A percentile compares a stretch with the other conserved stretches of the same genome.
These are phyloP conservation scores for Kodamaea derodonti DNA, from an alignment of 1,139 yeast genomes.

Conservation along the genomic window DNA sequence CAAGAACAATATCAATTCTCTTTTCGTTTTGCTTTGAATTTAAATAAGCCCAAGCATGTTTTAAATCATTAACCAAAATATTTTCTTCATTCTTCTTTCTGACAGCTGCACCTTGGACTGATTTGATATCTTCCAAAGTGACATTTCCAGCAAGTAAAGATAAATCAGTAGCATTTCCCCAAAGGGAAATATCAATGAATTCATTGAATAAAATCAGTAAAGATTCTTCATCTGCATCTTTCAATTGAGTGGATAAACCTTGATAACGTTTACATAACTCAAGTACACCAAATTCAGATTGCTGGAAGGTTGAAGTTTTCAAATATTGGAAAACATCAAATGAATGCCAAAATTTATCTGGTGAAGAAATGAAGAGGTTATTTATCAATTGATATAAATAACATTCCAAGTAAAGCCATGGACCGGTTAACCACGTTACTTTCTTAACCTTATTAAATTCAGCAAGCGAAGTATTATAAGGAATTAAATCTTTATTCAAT, in stretches of 20 bases:
- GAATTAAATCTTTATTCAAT: constrained; percentile 40
- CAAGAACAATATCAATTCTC: constrained; percentile 82
- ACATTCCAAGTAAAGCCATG: constrained; percentile 90
- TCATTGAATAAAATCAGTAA: constrained; percentile 64
- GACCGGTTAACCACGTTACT: constrained; percentile 80
- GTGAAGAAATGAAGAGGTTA: constrained; percentile 32
- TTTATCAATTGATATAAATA: constrained; percentile 71
- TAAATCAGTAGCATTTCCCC: constrained; percentile 98
- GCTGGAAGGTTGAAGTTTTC: constrained; percentile 70
- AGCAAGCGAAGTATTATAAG: constrained; percentile 48
- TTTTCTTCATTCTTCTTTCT: constrained; percentile 81
- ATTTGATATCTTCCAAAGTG: constrained; percentile 75
- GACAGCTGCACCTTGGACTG: constrained; percentile 86
- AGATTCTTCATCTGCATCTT: constrained; percentile 35
- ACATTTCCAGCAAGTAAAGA: constrained; percentile 83
- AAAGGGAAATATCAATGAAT: constrained; percentile 80
- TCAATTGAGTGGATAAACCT: constrained; percentile 33
- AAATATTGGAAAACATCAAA: constrained; percentile 71
- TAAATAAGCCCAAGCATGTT: constrained; percentile 58
- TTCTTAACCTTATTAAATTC: constrained; percentile 20
- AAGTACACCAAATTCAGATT: constrained; percentile 73
- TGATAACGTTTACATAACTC: constrained; percentile 75
- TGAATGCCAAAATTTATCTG: constrained; percentile 40
- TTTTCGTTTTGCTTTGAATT: constrained; percentile 21
- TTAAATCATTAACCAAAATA: constrained; percentile 74